These are phyloP conservation scores for Kentomonas sorsogonicus DNA, from an alignment of 208 protist genomes.

Conservation along the genomic window DNA sequence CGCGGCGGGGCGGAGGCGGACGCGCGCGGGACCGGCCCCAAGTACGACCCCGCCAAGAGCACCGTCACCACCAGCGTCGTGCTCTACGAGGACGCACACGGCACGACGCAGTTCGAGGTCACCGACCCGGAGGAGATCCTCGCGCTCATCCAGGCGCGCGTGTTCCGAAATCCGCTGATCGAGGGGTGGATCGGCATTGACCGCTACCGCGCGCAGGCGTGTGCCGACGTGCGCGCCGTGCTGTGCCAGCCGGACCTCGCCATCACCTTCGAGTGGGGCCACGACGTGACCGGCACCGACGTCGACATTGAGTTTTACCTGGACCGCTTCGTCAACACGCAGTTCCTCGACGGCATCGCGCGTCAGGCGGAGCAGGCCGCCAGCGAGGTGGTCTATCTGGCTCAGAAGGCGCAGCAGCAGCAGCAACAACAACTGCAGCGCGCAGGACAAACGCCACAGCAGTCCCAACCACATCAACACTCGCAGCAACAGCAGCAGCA, in stretches of 20 bases:
- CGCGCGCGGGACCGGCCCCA: constrained; percentile 16
- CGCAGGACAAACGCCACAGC: too few relatives aligned
- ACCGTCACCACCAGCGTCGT: constrained; percentile 51
- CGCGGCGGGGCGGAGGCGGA: constrained; percentile 18
- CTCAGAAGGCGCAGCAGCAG: constrained; percentile 6
- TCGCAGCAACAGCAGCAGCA: background rate
- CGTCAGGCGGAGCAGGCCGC: constrained; percentile 28
- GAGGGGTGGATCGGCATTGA: constrained; percentile 76
- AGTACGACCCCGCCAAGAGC: constrained; percentile 66
- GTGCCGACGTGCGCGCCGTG: constrained; percentile 39
- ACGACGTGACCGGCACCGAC: constrained; percentile 39
- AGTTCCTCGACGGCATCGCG: constrained; percentile 46
- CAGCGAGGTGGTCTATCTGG: constrained; percentile 9
- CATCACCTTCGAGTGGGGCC: constrained; percentile 72
- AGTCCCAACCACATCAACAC: too few relatives aligned
- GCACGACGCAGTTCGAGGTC: constrained; percentile 48
- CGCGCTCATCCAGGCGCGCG: constrained; percentile 59
- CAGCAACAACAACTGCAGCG: too few relatives aligned
- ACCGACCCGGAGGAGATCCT: constrained; percentile 53
- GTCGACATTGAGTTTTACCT: constrained; percentile 71
- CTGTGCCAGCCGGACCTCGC: constrained; percentile 27
- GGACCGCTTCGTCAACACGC: constrained; percentile 43
- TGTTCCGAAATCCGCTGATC: constrained; percentile 80
- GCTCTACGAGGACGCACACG: constrained; percentile 40
- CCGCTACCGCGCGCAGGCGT: constrained; percentile 33